Evolutionary conservation across 78 protist species (phyloP).

Genomic region (Paratrimastix pyriformis): DNA sequence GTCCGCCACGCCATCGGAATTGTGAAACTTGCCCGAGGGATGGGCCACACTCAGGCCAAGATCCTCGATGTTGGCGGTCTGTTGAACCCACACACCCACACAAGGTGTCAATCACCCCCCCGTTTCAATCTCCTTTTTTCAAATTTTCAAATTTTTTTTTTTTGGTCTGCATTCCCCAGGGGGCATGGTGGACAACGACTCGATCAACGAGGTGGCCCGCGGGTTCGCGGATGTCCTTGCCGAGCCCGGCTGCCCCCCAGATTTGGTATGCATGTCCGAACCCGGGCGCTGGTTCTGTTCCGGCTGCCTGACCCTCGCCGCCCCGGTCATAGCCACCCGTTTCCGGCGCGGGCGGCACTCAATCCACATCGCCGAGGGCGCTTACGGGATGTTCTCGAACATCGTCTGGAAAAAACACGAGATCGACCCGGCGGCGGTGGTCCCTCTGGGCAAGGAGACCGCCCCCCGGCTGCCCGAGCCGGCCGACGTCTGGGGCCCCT

Average conservation of each 20-base stretch:
- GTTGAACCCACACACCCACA: too few relatives aligned
- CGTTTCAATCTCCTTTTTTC: too few relatives aligned
- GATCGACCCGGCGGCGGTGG: too few relatives aligned
- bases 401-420: too few relatives aligned
- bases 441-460: too few relatives aligned
- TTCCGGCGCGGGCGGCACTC: too few relatives aligned
- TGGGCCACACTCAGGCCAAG: constrained; percentile 37
- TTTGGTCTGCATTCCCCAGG: too few relatives aligned
- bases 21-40: constrained; percentile 2
- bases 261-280: constrained; percentile 72
- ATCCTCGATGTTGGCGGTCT: constrained; percentile 94
- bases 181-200: constrained; percentile 21
- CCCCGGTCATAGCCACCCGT: constrained; percentile 54
- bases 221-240: constrained; percentile 48
- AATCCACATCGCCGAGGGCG: constrained; percentile 84
- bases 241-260: constrained; percentile 56
- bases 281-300: constrained; percentile 86
- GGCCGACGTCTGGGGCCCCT: constrained; percentile 96
- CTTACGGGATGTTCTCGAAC: constrained; percentile 61
- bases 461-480: too few relatives aligned
- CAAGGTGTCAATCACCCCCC: too few relatives aligned
- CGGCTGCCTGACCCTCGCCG: constrained; percentile 56
- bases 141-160: too few relatives aligned
- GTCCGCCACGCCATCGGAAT: constrained; percentile 22
- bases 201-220: constrained; percentile 45